Conservation (phyloP, 768 basidiomycete species). For the Leucosporidium scottii region DNA sequence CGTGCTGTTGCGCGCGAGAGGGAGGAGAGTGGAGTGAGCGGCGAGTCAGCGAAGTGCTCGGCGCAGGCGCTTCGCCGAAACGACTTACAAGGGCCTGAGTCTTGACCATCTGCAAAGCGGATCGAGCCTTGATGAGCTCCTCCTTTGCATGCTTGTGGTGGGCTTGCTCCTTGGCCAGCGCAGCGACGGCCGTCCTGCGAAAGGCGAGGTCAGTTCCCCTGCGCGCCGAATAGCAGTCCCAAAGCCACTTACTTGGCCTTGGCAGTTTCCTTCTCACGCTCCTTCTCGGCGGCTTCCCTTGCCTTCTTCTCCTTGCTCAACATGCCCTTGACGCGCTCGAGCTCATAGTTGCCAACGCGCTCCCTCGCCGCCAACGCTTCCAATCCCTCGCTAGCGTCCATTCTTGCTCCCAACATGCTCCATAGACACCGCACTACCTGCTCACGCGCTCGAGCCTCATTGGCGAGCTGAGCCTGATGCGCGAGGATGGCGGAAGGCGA, state of each 20-base stretch:
- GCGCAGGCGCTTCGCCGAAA: too few species aligned
- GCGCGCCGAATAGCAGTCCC: fast-evolving
- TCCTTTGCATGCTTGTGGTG: slow-evolving; percentile 8
- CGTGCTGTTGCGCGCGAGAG: not conserved
- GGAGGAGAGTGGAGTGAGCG: not conserved
- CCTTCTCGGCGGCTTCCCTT: not conserved
- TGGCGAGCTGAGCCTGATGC: not conserved
- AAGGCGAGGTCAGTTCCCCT: not conserved
- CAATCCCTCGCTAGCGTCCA: not conserved
- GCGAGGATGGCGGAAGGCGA: not conserved
- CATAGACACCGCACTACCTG: slow-evolving; percentile 11
- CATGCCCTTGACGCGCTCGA: slow-evolving; percentile 5
- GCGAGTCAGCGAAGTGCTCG: not conserved
- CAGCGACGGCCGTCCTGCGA: slow-evolving; percentile 5
- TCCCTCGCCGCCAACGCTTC: slow-evolving; percentile 3
- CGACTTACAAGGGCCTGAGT: slow-evolving; percentile 15
- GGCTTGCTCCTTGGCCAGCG: slow-evolving; percentile 17
- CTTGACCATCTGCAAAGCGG: slow-evolving; percentile 20
- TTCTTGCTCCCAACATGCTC: slow-evolving; percentile 15
- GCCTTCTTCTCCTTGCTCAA: slow-evolving; percentile 1
- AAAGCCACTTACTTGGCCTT: slow-evolving; percentile 8
- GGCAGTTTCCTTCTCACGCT: slow-evolving; percentile 13
- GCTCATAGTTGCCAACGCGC: not conserved
- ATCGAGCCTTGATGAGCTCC: slow-evolving; percentile 17
- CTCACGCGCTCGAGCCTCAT: slow-evolving; percentile 9